Evolutionary conservation across 352 stramenopile genomes (phyloP), one percentile per base, ranked within the genome.

Genomic region (Phytophthora macrochlamydospora): DNA sequence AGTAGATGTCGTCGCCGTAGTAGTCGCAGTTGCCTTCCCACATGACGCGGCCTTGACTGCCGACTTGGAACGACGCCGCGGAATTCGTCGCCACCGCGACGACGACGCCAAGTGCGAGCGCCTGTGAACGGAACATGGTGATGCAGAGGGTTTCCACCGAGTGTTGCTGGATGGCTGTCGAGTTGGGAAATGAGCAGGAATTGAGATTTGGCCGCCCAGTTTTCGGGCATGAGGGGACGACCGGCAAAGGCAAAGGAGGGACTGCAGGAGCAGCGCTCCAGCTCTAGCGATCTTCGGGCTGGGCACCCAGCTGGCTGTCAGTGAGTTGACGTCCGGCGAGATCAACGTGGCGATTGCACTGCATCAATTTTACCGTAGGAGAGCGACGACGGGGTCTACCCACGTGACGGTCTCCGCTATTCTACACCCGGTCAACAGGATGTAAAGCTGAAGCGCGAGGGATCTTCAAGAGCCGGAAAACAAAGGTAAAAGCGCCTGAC

Each of bases 21-120:
- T 65, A 81, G 59, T 83, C 75, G 65, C 75, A 83, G 56, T 81
- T 68, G 66, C 71, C 70, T 35, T 77, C 65, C 71, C 75, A 81
- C 75, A 81, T 83, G 32, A 83, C 69, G 33, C 71, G 75, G 29
- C 59, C 62, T 58, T 77, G 59, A 55, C 64, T 78, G 31, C 75
- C 75, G 45, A 62, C 54, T 30, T 78, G 35, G 49, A 81, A 79
- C 12, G 65, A 58, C 1, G 56, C 38, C 13, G 51, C 68, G 33
- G 32, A 50, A 13, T 29, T n/a, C 12, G 46, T 18, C 32, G 50
- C 9, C 55, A 65, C 59, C 44, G 56, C 53, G 7, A 61, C 24
- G 18, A 42, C 51, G 3, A 38, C 53, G 5, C 55, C 49, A 32
- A 78, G 49, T n/a, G 51, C 49, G 45, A 72, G 43, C 9, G 55